Conservation (phyloP, 2,329 filamentous ascomycete species). For the Pezicula carpinea region DNA sequence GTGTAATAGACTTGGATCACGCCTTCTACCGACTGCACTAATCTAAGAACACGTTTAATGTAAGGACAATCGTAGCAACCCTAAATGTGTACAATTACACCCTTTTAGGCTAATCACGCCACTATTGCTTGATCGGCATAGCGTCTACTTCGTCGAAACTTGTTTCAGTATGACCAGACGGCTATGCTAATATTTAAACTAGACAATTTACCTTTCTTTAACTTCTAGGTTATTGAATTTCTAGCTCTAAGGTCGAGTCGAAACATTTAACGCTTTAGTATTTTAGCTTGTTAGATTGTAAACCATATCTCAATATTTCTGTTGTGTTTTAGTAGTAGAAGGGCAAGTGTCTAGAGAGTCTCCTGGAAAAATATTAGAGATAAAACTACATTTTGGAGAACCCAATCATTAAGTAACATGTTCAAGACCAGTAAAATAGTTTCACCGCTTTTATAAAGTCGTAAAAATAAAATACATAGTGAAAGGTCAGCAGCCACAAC, state of each 20-base stretch:
- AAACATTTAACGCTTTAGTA: constrained; percentile 10
- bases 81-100: constrained; percentile 44
- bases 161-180: constrained; percentile 39
- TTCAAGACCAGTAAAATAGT: too few relatives aligned
- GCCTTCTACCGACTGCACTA: too few relatives aligned
- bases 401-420: too few relatives aligned
- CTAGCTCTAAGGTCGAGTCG: constrained; percentile 25
- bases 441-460: too few relatives aligned
- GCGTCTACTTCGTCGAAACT: constrained; percentile 35
- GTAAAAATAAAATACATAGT: too few relatives aligned
- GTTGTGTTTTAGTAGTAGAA: constrained; percentile 32
- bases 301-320: constrained; percentile 20
- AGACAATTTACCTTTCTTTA: constrained; percentile 31
- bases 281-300: constrained; percentile 7
- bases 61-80: constrained; percentile 27
- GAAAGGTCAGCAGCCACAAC: too few relatives aligned
- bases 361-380: constrained; percentile 34
- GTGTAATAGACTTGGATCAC: too few relatives aligned
- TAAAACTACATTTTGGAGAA: too few relatives aligned
- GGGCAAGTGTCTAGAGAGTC: constrained; percentile 32
- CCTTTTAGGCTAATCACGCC: constrained; percentile 37
- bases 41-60: too few relatives aligned
- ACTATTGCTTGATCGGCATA: constrained; percentile 35
- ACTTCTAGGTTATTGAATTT: constrained; percentile 28
- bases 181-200: constrained; percentile 38